A percentile compares a stretch with the other conserved stretches of the same genome.
Evolutionary conservation across 768 basidiomycete genomes (phyloP).

Genomic region (Rhodosporidiobolus odoratus): DNA sequence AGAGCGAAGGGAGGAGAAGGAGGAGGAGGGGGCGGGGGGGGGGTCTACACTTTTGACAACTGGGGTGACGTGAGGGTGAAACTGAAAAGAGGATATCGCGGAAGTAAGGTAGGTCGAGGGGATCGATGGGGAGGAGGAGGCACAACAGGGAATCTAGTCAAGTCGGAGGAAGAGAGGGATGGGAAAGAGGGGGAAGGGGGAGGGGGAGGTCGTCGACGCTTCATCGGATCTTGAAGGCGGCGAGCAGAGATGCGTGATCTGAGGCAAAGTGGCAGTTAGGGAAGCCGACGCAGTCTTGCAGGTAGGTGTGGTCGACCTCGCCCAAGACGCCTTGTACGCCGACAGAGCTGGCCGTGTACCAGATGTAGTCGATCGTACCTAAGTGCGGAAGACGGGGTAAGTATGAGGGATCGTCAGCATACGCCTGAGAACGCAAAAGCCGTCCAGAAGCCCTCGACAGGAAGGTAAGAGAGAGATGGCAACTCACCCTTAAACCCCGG

Average conservation of each 20-base stretch:
- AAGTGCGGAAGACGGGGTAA: background rate
- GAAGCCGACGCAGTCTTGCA: conserved; percentile 89
- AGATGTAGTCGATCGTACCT: conserved; percentile 87
- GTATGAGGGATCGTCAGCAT: background rate
- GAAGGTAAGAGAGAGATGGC: too few species aligned
- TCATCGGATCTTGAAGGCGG: background rate
- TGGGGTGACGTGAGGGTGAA: background rate
- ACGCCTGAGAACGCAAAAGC: background rate
- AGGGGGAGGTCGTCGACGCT: background rate
- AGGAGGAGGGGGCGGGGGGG: background rate
- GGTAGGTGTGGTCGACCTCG: conserved; percentile 74
- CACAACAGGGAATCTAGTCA: background rate
- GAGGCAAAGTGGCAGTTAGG: conserved; percentile 95
- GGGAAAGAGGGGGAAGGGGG: background rate
- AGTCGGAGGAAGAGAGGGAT: background rate
- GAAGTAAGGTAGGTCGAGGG: too few species aligned
- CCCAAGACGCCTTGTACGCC: conserved; percentile 77
- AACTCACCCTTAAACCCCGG: conserved; percentile 58
- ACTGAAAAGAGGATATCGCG: background rate
- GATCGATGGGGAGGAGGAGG: too few species aligned
- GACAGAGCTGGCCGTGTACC: conserved; percentile 72
- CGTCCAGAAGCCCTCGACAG: background rate
- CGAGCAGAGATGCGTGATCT: background rate
- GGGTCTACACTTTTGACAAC: background rate
- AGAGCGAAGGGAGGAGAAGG: background rate